Evolutionary conservation across 2,329 filamentous ascomycete species (phyloP), one percentile per base, ranked within the genome.

Genomic region (Pyrenophora teres): DNA sequence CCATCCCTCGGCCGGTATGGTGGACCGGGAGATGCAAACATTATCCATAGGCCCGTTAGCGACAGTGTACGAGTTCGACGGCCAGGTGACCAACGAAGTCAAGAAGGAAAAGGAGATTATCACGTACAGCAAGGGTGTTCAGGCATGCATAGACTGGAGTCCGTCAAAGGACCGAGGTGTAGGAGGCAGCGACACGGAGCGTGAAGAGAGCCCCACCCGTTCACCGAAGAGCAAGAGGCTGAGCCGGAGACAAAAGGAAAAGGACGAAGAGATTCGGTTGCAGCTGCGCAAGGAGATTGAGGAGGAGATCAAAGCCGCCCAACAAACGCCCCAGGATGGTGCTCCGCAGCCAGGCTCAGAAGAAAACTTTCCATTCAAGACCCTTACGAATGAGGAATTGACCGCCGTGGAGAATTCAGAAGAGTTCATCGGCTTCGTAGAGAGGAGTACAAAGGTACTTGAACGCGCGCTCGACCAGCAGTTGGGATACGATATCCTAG

Each of bases 81-180:
- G 89, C 1, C 87, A 86, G 16, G 89, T 87, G 59, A 85, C 88
- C 1, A 88, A 89, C 1, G 88, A 87, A 18, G 86, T 88, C 30
- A 84, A 80, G 45, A 84, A 80, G 30, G 77, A 78, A 59, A 65
- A 62, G 44, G 94, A 99, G 74, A 81, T 96, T 53, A 92, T 96
- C 69, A 96, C 92, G 46, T 99, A 99, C 80, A 97, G 90, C 81
- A 97, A 97, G 78, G 92, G 87, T 49, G 92, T 97, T 18, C 95
- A 99, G 75, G 97, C 94, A 13, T 85, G 88, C 18, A 88, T 91
- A 65, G 85, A 87, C 57, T 89, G 89, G 85, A 79, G 81, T 15
- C 75, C 76, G 6, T 78, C 80, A 4, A 77, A 80, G 50, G 77
- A 82, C 23, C 77, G 80, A 30, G 78, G 81, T 27, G 76, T 81